A percentile compares a stretch with the other conserved stretches of the same genome.
Evolutionary conservation across 2,329 filamentous ascomycete species (phyloP).

Genomic region (Fusarium nanum): DNA sequence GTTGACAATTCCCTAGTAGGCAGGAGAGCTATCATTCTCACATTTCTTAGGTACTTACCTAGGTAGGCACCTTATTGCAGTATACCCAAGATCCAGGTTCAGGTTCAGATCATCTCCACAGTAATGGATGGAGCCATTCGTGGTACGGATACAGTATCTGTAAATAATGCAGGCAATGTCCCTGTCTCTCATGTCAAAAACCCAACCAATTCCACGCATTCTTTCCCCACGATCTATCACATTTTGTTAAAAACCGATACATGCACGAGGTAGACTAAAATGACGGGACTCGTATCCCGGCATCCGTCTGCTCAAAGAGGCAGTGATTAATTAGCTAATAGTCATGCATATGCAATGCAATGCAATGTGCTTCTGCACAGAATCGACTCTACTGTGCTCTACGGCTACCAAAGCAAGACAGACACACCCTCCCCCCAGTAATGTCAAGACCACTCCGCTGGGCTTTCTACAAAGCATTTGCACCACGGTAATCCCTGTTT

Average conservation of each 20-base stretch:
- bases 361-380: neutral
- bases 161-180: neutral
- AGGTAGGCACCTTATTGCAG: neutral
- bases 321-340: neutral
- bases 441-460: neutral
- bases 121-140: neutral
- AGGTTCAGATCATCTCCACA: neutral
- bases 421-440: neutral
- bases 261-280: neutral
- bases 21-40: neutral
- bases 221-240: constrained; percentile 35
- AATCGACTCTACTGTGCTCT: neutral
- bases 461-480: neutral
- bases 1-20: neutral
- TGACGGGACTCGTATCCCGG: neutral
- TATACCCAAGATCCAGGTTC: neutral
- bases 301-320: neutral
- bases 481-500: neutral
- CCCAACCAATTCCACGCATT: constrained; percentile 16
- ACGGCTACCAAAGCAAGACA: neutral
- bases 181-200: neutral
- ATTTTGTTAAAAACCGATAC: constrained; percentile 23
- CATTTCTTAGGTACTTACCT: neutral
- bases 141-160: neutral
- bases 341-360: constrained; percentile 4